phyloP scores from a whole-genome alignment of 768 basidiomycete species.

The Trametes villosa region DNA sequence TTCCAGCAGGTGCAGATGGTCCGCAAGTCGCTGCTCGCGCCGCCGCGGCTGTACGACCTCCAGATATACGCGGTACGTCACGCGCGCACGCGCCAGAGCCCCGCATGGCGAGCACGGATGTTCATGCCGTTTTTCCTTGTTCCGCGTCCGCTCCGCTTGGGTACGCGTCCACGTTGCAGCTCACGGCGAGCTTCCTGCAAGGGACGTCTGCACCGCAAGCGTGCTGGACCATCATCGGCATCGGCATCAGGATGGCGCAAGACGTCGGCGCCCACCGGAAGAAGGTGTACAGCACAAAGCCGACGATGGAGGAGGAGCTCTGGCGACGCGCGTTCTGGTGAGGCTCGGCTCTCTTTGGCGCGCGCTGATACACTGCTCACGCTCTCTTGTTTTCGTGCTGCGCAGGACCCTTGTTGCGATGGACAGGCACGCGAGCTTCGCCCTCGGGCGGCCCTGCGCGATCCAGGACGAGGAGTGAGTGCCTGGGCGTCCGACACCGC shows the following conservation, averaged over 20 bases:
- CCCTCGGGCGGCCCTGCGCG: conserved; percentile 70
- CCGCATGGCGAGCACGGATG: neutral
- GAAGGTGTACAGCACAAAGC: conserved; percentile 42
- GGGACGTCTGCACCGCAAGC: conserved; percentile 53
- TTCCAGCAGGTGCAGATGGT: conserved; percentile 63
- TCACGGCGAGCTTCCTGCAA: conserved; percentile 44
- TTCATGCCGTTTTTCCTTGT: neutral
- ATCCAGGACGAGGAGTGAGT: conserved; percentile 78
- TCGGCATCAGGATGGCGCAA: conserved; percentile 72
- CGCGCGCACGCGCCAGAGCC: neutral
- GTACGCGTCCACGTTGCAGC: conserved; percentile 34
- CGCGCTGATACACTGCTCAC: neutral
- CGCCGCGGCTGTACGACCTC: conserved; percentile 67
- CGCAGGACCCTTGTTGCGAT: conserved; percentile 53
- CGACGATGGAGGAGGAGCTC: conserved; percentile 65
- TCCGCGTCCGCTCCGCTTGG: neutral
- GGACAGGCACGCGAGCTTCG: conserved; percentile 51
- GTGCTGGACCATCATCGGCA: conserved; percentile 59
- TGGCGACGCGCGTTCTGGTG: conserved; percentile 76
- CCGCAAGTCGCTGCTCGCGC: conserved; percentile 57
- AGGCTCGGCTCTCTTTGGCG: conserved; percentile 3
- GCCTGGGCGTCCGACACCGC: neutral
- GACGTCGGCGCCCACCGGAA: conserved; percentile 77
- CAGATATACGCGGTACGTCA: conserved; percentile 63
- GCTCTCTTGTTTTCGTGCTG: neutral